Base-by-base conservation (phyloP, 331 rosid species). In the Quercus phellos region DNA sequence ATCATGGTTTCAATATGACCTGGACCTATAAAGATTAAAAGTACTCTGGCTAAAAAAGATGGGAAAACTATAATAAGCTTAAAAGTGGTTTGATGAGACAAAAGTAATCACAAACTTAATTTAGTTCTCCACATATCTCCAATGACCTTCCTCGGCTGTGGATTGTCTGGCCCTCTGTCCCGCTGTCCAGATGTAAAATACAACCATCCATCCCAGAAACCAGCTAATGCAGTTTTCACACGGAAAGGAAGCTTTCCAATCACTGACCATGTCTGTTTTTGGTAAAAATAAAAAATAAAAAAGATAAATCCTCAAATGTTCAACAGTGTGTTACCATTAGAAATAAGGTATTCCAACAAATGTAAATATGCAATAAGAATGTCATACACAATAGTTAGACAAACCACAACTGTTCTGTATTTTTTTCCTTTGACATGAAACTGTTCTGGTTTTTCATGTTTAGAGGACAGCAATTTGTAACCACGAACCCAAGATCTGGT, bases 101-200 rank as follows among this genome's bases (percentile, higher is more conserved):
- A 19, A 73, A 14, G 6, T 77, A 8, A 76, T 60, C 35, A 72
- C 79, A 87, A 72, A 55, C 81, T 81, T 76, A 92, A 77, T 79
- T 90, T 94, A 1, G 98, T 87, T 82, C 97, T 88, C 92, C 94
- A 94, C 90, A 89, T 81, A 12, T 92, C 92, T 34, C 81, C 87
- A 59, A 94, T 35, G 17, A 92, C 98, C 83, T 86, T 34, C 83
- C 77, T 86, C 4, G 98, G 98, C 61, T 89, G 92, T 4, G 97
- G 98, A 76, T 94, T 88, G 58, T 92, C 93, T 0, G 97, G 91
- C 66, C 98, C 98, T 74, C 92, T 92, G 78, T 94, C 98, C 54
- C 98, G 68, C 84, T 94, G 97, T 70, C 97, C 97, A 1, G 96
- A 94, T 6, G 98, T 94, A 24, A 94, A 94, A 80, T 92, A 94